Conservation (phyloP, 169 alveolate species). For the Plasmodium sp. region DNA sequence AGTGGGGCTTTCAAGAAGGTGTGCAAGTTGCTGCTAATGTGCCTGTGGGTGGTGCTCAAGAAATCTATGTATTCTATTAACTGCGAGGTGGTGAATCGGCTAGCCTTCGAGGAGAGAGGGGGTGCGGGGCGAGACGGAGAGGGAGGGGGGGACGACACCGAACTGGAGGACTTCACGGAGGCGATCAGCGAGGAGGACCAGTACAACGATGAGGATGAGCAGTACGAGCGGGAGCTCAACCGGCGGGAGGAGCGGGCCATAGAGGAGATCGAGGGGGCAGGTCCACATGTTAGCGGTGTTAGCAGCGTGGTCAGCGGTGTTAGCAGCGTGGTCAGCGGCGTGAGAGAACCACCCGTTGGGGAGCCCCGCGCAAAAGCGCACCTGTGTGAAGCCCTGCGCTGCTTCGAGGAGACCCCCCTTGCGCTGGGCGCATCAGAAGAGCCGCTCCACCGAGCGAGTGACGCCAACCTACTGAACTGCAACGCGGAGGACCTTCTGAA, state of each 20-base stretch:
- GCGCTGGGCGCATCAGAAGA: background rate
- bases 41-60: conserved; percentile 22
- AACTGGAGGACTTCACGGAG: conserved; percentile 18
- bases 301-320: background rate
- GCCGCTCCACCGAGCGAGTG: background rate
- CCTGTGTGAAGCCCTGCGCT: background rate
- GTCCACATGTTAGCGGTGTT: background rate
- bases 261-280: conserved; percentile 2
- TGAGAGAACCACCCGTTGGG: too few relatives aligned
- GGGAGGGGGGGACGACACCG: background rate
- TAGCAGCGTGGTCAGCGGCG: too few relatives aligned
- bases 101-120: background rate
- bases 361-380: too few relatives aligned
- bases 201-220: conserved; percentile 65
- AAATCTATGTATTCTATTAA: conserved; percentile 15
- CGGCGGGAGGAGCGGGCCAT: conserved; percentile 20
- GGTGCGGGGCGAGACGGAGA: background rate
- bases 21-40: conserved; percentile 10
- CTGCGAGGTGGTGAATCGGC: background rate
- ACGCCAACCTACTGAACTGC: background rate
- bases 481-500: background rate
- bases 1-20: conserved; percentile 8
- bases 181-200: conserved; percentile 12
- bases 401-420: background rate
- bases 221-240: conserved; percentile 10